Evolutionary conservation across 805 yeast genomes (phyloP).

Genomic region (Yarrowia hollandica): DNA sequence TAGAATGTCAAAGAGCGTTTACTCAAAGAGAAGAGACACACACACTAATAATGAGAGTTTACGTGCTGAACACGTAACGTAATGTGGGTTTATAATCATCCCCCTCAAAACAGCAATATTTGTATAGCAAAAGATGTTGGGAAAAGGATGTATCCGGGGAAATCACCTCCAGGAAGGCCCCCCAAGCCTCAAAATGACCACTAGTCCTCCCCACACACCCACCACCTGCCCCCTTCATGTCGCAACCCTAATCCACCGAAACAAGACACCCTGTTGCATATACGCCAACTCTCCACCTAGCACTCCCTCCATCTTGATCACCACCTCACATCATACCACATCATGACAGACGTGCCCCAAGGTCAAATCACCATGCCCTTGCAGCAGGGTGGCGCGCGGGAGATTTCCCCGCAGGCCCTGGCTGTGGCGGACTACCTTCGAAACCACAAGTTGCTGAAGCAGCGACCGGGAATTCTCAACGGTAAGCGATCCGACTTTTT

Average conservation of each 20-base stretch:
- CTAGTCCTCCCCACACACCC: background rate
- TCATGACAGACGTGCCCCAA: conserved; percentile 23
- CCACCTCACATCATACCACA: conserved; percentile 6
- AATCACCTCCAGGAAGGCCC: no score
- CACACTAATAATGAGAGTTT: no score
- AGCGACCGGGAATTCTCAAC: conserved; percentile 75
- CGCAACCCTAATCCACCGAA: conserved; percentile 12
- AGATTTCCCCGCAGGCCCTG: conserved; percentile 55
- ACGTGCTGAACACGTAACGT: no score
- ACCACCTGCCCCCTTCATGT: conserved; percentile 2
- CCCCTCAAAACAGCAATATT: no score
- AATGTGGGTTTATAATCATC: no score
- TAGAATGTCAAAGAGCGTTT: conserved; percentile 16
- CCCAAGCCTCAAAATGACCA: no score
- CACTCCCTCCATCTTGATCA: no score
- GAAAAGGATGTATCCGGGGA: no score
- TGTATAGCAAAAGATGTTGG: no score
- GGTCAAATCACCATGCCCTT: conserved; percentile 28
- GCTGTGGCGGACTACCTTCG: conserved; percentile 73
- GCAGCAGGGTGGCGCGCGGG: conserved; percentile 27
- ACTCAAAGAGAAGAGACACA: no score
- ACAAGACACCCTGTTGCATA: no score
- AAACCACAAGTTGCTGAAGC: conserved; percentile 65
- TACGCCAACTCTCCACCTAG: no score
- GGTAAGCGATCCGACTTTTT: conserved; percentile 77